Conservation (phyloP, 2,329 filamentous ascomycete genomes). For the Cryphonectria radicalis region DNA sequence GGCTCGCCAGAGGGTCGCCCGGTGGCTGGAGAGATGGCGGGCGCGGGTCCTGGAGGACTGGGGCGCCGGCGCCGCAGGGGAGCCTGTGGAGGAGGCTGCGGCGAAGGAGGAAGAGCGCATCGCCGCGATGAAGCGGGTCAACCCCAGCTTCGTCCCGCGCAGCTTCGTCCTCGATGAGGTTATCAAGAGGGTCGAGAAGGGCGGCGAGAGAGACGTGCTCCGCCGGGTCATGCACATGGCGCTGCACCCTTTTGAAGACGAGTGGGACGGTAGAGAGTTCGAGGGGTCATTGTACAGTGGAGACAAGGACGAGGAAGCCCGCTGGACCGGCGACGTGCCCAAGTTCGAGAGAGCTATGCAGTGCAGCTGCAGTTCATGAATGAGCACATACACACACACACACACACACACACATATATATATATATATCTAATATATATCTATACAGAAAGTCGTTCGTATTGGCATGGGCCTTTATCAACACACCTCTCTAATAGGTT, state of each 20-base stretch:
- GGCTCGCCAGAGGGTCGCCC: conserved; percentile 68
- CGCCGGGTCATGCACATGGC: conserved; percentile 80
- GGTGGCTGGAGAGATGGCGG: conserved; percentile 84
- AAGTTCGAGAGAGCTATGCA: conserved; percentile 79
- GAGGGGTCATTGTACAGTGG: conserved; percentile 56
- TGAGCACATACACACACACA: background rate
- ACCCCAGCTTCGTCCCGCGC: conserved; percentile 90
- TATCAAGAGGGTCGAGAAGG: conserved; percentile 85
- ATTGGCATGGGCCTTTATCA: background rate
- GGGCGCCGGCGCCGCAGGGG: conserved; percentile 48
- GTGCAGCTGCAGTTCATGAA: conserved; percentile 85
- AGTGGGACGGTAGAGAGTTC: conserved; percentile 62
- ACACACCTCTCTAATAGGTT: background rate
- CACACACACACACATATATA: background rate
- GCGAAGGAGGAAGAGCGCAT: conserved; percentile 65
- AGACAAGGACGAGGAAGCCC: conserved; percentile 73
- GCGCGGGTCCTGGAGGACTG: conserved; percentile 76
- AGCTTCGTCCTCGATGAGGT: conserved; percentile 94
- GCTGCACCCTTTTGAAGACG: conserved; percentile 81
- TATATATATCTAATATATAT: background rate
- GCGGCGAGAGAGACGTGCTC: conserved; percentile 79
- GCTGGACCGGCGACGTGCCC: conserved; percentile 87
- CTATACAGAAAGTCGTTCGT: background rate
- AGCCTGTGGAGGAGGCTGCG: conserved; percentile 35
- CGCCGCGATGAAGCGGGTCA: conserved; percentile 78